Conservation (phyloP, 2,329 filamentous ascomycete species). For the Raffaelea albimanens region DNA sequence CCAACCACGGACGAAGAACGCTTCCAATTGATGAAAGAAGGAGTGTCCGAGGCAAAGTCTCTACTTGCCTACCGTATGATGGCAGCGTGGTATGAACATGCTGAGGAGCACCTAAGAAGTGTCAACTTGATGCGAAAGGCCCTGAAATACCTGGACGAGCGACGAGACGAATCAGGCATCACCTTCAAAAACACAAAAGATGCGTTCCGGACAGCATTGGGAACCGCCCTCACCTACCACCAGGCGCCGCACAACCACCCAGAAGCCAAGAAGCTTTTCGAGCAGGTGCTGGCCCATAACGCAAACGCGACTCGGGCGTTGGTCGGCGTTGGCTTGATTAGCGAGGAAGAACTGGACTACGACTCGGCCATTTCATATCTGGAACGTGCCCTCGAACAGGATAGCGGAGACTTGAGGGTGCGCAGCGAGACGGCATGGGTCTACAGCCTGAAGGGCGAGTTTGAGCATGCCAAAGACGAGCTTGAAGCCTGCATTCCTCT, state of each 20-base stretch:
- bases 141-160: slow-evolving; percentile 46
- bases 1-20: slow-evolving; percentile 68
- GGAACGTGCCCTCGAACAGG: slow-evolving; percentile 62
- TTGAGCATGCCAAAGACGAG: slow-evolving; percentile 55
- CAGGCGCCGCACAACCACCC: slow-evolving; percentile 83
- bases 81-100: slow-evolving; percentile 69
- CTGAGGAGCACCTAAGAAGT: slow-evolving; percentile 77
- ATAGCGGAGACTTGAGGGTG: slow-evolving; percentile 66
- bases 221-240: slow-evolving; percentile 80
- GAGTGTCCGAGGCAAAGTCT: slow-evolving; percentile 58
- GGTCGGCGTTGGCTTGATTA: slow-evolving; percentile 82
- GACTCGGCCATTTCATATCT: slow-evolving; percentile 73
- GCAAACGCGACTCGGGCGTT: slow-evolving; percentile 69
- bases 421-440: slow-evolving; percentile 89
- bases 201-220: slow-evolving; percentile 67
- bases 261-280: slow-evolving; percentile 80
- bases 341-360: slow-evolving; percentile 89
- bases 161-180: slow-evolving; percentile 59
- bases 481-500: slow-evolving; percentile 60
- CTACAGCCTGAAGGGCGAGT: slow-evolving; percentile 72
- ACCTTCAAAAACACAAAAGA: slow-evolving; percentile 61
- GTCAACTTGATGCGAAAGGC: slow-evolving; percentile 74
- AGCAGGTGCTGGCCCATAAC: slow-evolving; percentile 68
- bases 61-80: slow-evolving; percentile 75
- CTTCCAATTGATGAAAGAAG: slow-evolving; percentile 70